phyloP scores from a whole-genome alignment of 2,329 filamentous ascomycete genomes.

The Truncatella angustata region DNA sequence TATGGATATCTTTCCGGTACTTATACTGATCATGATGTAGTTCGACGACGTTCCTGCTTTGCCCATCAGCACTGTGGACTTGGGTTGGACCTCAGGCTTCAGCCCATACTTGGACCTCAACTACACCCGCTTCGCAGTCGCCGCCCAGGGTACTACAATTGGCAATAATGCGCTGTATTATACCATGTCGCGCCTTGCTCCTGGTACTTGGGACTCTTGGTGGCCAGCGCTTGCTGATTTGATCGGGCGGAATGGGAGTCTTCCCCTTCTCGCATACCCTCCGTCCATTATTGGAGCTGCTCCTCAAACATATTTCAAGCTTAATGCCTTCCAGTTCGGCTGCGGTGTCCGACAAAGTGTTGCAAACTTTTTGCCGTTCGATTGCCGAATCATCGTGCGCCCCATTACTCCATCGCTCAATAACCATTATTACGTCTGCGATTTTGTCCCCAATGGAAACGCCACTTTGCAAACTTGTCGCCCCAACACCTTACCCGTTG shows the following conservation, averaged over 20 bases:
- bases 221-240: not conserved
- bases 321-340: not conserved
- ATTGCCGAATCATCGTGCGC: not conserved
- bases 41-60: not conserved
- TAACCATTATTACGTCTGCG: not conserved
- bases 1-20: not conserved
- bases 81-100: not conserved
- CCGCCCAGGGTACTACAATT: not conserved
- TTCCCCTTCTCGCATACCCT: not conserved
- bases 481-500: not conserved
- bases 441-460: not conserved
- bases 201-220: not conserved
- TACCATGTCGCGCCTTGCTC: not conserved
- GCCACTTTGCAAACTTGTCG: not conserved
- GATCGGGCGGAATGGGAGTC: not conserved
- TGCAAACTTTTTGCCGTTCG: not conserved
- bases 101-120: not conserved
- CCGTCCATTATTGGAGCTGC: not conserved
- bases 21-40: not conserved
- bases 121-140: slow-evolving; percentile 2
- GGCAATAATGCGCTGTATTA: not conserved
- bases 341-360: not conserved
- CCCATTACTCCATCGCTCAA: not conserved
- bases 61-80: not conserved
- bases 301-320: not conserved